A percentile compares a stretch with the other conserved stretches of the same genome.
Evolutionary conservation across 2,329 filamentous ascomycete genomes (phyloP).

Genomic region (Aspergillus neotritici): DNA sequence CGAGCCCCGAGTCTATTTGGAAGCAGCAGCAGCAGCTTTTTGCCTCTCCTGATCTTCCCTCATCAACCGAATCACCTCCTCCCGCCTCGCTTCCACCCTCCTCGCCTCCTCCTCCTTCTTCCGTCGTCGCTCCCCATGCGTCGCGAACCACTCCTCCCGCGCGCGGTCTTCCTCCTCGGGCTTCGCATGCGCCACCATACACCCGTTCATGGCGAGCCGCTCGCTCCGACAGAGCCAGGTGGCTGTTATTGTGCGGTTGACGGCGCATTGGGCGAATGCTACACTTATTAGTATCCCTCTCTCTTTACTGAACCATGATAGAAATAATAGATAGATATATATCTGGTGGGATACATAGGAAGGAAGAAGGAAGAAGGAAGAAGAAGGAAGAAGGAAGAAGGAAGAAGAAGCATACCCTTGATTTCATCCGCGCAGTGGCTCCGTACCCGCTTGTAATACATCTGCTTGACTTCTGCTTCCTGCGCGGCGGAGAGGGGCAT

Average conservation of each 20-base stretch:
- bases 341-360: no score
- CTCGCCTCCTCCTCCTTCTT: conserved; percentile 59
- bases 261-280: conserved; percentile 91
- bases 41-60: conserved; percentile 30
- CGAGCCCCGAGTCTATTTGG: no score
- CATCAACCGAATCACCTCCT: conserved; percentile 40
- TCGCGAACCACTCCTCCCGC: conserved; percentile 86
- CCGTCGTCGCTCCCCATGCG: conserved; percentile 62
- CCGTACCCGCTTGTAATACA: conserved; percentile 76
- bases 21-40: no score
- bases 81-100: conserved; percentile 34
- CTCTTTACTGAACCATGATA: no score
- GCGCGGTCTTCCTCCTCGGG: conserved; percentile 80
- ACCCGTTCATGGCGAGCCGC: conserved; percentile 83
- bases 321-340: no score
- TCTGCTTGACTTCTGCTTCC: conserved; percentile 72
- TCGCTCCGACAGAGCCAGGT: conserved; percentile 78
- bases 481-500: conserved; percentile 76
- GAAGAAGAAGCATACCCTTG: conserved; percentile 51
- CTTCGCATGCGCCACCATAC: conserved; percentile 84
- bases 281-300: conserved; percentile 1
- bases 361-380: background rate
- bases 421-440: conserved; percentile 71
- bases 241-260: conserved; percentile 77
- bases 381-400: background rate